Percentiles rank a stretch among this genome's conserved stretches.
Conservation (phyloP, 306 rosid genomes). For the Begonia peltatifolia region DNA sequence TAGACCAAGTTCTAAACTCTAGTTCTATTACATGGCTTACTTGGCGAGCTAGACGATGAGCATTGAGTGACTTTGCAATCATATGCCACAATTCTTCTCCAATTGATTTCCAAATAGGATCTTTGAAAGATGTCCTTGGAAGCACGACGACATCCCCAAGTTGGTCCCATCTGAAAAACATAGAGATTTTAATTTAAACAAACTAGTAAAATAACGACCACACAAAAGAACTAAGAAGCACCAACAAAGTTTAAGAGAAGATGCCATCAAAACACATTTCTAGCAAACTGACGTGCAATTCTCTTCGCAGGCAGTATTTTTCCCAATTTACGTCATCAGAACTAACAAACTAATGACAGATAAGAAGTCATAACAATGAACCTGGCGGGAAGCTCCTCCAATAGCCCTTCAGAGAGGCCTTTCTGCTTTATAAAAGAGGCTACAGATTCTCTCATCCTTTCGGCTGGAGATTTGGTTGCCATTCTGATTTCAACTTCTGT, state of each 20-base stretch:
- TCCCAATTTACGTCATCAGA: conserved; percentile 7
- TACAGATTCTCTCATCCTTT: conserved; percentile 56
- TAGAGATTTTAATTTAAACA: not conserved
- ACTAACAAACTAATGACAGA: conserved; percentile 5
- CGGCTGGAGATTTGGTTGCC: conserved; percentile 53
- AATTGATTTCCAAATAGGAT: conserved; percentile 53
- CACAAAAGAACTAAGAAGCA: conserved; percentile 9
- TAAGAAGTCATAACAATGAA: conserved; percentile 17
- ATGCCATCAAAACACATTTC: not conserved
- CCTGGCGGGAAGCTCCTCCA: conserved; percentile 86
- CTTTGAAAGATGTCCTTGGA: conserved; percentile 59
- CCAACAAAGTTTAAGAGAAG: conserved; percentile 1
- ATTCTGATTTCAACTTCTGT: conserved; percentile 49
- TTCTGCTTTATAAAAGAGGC: conserved; percentile 42
- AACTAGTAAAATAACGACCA: not conserved
- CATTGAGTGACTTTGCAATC: conserved; percentile 61
- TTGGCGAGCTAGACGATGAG: conserved; percentile 70
- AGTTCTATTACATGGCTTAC: conserved; percentile 21
- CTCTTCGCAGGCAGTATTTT: not conserved
- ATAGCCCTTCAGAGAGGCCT: conserved; percentile 39
- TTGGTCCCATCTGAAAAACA: conserved; percentile 60
- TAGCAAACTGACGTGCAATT: not conserved
- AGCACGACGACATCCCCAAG: conserved; percentile 75
- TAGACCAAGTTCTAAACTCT: too few relatives aligned
- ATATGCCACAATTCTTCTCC: conserved; percentile 64